These are phyloP conservation scores for Jatropha podagrica DNA, from an alignment of 441 rosid genomes.

Conservation along the genomic window DNA sequence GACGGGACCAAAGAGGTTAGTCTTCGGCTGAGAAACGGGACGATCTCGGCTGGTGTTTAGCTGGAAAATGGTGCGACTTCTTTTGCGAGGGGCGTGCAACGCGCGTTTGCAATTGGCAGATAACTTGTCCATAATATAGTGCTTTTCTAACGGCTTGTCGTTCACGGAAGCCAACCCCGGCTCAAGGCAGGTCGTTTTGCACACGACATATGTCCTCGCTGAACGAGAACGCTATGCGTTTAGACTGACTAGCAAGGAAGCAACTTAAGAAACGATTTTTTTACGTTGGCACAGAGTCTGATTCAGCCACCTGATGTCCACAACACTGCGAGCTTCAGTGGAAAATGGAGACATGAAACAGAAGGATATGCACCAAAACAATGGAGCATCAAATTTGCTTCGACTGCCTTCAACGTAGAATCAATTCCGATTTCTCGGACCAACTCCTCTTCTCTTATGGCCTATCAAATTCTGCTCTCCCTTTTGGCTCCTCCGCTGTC, in stretches of 20 bases:
- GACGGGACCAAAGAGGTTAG: background rate
- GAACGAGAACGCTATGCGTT: background rate
- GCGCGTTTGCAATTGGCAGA: too few relatives aligned
- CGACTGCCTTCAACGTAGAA: conserved; percentile 68
- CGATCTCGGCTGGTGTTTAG: background rate
- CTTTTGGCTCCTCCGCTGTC: conserved; percentile 73
- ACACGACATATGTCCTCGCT: too few relatives aligned
- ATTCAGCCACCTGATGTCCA: background rate
- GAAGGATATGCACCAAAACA: background rate
- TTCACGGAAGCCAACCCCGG: too few relatives aligned
- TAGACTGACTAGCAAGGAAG: background rate
- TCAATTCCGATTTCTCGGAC: conserved; percentile 69
- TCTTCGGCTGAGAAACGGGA: background rate
- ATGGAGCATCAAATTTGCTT: conserved; percentile 39
- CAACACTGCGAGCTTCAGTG: background rate
- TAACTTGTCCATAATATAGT: too few relatives aligned
- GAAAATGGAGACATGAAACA: conserved; percentile 10
- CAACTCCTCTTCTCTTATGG: conserved; percentile 57
- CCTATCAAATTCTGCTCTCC: conserved; percentile 67
- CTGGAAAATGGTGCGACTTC: too few relatives aligned
- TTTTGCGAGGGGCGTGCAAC: too few relatives aligned
- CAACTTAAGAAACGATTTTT: too few relatives aligned
- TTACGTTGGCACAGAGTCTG: background rate
- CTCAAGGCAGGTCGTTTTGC: too few relatives aligned
- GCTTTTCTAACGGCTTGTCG: too few relatives aligned